Conservation (phyloP, 2,329 filamentous ascomycete species). For the Colletotrichum sp. region DNA sequence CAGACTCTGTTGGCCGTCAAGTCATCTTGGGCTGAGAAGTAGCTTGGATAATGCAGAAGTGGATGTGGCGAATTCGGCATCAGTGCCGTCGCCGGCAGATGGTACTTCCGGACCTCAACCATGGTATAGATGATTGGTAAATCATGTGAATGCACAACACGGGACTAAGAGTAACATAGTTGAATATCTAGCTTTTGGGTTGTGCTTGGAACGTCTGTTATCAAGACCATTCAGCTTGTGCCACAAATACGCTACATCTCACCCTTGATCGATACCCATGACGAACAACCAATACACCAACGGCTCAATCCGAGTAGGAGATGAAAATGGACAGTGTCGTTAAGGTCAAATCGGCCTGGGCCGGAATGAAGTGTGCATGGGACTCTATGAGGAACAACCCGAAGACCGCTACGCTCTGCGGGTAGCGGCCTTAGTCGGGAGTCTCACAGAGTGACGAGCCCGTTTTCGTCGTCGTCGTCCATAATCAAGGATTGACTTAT, state of each 20-base stretch:
- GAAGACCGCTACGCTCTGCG: not conserved
- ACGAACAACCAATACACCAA: too few species aligned
- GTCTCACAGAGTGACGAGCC: not conserved
- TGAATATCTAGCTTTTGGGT: too few species aligned
- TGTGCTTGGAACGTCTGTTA: too few species aligned
- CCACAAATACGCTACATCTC: too few species aligned
- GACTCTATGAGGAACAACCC: too few species aligned
- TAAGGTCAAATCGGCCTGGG: accelerated
- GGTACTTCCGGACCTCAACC: not conserved
- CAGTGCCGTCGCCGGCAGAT: not conserved
- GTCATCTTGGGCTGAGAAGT: not conserved
- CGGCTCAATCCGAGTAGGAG: not conserved
- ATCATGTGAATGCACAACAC: accelerated
- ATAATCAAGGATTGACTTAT: not conserved
- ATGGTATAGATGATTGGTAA: accelerated
- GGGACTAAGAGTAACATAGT: accelerated
- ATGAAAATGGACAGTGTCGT: accelerated
- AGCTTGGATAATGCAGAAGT: not conserved
- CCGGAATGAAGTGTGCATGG: not conserved
- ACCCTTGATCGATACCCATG: too few species aligned
- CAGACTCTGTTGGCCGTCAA: not conserved
- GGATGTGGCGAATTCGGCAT: not conserved
- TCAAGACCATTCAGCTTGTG: too few species aligned
- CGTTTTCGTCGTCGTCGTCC: too few species aligned
- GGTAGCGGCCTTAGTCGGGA: too few species aligned